Base-by-base conservation (phyloP, 306 rosid genomes). In the Psophocarpus tetragonolobus region DNA sequence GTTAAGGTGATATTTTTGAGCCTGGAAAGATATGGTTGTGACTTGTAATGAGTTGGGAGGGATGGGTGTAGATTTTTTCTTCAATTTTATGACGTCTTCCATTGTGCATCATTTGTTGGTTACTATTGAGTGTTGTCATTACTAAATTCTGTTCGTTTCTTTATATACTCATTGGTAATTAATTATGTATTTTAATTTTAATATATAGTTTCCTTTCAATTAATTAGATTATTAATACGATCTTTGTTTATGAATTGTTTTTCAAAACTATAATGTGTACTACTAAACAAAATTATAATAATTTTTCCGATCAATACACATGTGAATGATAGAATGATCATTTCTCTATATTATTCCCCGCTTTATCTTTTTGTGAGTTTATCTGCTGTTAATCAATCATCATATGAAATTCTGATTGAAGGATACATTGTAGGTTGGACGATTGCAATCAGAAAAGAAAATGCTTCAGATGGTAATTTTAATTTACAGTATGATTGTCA, bases 401-500 rank as follows among this genome's bases (percentile, higher is more conserved):
- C 33, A 45, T 38, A 23, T 71, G 82, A 61, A 66, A 50, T 73
- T 61, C 77, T 81, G 54, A 86, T 78, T 56, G 18, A 60, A 67
- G 32, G 23, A 20, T 75, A 36, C 48, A 74, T 44, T 86, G 80
- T 68, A 96, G 99, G 91, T 83, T 81, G 93, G 86, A 73, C 85
- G 84, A 45, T 70, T 90, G 78, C 88, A 32, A 63, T 65, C 87
- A 24, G 98, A 96, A 85, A 91, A 87, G 79, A 85, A 74, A 74
- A 75, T 96, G 58, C 93, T 96, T 71, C 87, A 86, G 70, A 85
- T 91, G 99, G 99, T 96, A 91, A 86, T 75, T 68, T 70, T 53
- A 58, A 20, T 50, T 6, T 14, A 21, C n/a, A 10, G 7, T 20
- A n/a, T 61, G 79, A 53, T 47, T 63, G 24, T 70, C 78, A 69